These are phyloP conservation scores for Boletus rufocinnamomeus DNA, from an alignment of 768 basidiomycete species.

Conservation along the genomic window DNA sequence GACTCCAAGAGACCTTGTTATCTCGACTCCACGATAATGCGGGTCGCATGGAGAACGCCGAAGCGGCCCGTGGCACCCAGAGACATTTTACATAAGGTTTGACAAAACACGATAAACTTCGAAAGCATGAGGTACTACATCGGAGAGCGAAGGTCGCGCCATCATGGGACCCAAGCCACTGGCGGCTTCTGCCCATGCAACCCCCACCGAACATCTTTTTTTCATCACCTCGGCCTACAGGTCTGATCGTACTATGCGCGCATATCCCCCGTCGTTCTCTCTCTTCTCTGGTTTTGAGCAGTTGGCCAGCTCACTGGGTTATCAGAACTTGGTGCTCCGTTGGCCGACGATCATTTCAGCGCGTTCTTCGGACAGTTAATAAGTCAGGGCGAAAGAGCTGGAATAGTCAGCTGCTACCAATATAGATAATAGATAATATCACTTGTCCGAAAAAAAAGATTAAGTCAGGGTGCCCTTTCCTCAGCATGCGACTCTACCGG, in stretches of 20 bases:
- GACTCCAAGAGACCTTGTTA: slow-evolving; percentile 4
- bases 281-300: background rate
- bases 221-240: slow-evolving; percentile 16
- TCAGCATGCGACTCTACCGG: background rate
- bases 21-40: slow-evolving; percentile 17
- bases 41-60: slow-evolving; percentile 21
- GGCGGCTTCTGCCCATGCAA: slow-evolving; percentile 6
- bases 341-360: background rate
- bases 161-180: slow-evolving; percentile 10
- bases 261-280: slow-evolving; percentile 9
- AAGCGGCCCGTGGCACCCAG: background rate
- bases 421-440: too few relatives aligned
- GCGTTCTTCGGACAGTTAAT: background rate
- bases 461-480: background rate
- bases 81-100: slow-evolving; percentile 21
- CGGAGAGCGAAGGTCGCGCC: slow-evolving; percentile 3
- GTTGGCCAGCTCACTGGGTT: background rate
- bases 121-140: slow-evolving; percentile 16
- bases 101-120: slow-evolving; percentile 15
- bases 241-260: slow-evolving; percentile 7
- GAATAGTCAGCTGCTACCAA: background rate
- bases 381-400: background rate
- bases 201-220: background rate
- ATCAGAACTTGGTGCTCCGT: background rate
- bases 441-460: background rate